Conservation (phyloP, 2,329 filamentous ascomycete species). For the Sarocladiaceae sp. region DNA sequence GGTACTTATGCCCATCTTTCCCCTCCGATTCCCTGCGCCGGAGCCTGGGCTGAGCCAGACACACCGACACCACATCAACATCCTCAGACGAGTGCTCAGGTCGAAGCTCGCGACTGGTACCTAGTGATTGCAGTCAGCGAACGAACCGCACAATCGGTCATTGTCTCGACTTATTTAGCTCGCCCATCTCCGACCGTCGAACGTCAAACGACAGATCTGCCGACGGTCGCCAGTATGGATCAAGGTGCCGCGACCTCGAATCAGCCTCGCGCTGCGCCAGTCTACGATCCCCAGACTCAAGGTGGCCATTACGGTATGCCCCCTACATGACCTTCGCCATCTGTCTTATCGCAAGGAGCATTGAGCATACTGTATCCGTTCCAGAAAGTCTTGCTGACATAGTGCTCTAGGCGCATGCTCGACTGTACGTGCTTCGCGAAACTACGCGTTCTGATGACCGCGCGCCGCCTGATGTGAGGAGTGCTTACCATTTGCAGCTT, state of each 20-base stretch:
- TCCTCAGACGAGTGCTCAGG: too few relatives aligned
- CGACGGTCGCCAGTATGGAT: conserved; percentile 25
- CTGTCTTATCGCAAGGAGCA: not conserved
- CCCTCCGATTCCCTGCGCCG: not conserved
- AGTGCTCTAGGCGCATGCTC: conserved; percentile 38
- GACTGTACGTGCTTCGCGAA: conserved; percentile 26
- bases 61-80: conserved; percentile 8
- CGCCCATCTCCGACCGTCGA: too few relatives aligned
- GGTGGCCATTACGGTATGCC: conserved; percentile 71
- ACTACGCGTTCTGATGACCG: conserved; percentile 12
- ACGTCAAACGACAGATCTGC: not conserved
- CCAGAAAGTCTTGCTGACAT: conserved; percentile 12
- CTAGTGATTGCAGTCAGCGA: not conserved
- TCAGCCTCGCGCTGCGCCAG: conserved; percentile 52
- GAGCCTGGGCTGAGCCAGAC: not conserved
- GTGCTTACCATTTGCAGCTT: conserved; percentile 54
- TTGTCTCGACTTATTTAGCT: too few relatives aligned
- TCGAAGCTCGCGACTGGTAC: not conserved
- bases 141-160: too few relatives aligned
- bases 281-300: conserved; percentile 62
- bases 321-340: too few relatives aligned
- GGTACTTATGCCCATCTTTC: not conserved
- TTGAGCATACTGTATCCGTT: not conserved
- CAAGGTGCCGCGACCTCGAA: conserved; percentile 46
- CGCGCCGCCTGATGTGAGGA: too few relatives aligned